phyloP scores from a whole-genome alignment of 192 early-diverging fungal species.

The Backusella tarrabulga region DNA sequence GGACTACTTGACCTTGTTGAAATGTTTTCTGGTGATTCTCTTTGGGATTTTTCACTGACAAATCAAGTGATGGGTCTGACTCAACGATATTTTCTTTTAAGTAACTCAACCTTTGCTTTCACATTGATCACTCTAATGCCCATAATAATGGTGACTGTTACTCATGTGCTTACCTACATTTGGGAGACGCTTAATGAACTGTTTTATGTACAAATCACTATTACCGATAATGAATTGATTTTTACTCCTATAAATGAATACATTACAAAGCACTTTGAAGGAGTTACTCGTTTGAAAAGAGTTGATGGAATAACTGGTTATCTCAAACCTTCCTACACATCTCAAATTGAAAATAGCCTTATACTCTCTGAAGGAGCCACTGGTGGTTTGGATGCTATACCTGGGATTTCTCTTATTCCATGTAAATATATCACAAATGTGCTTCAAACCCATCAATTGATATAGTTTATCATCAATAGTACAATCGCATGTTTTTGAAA shows the following conservation, averaged over 20 bases:
- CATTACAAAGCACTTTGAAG: not conserved
- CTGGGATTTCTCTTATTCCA: slow-evolving; percentile 12
- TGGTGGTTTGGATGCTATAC: not conserved
- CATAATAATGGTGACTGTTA: no score
- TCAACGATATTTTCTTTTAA: no score
- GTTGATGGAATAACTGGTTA: not conserved
- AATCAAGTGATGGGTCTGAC: no score
- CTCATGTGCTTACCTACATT: no score
- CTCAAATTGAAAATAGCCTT: not conserved
- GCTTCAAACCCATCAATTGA: no score
- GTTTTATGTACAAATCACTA: slow-evolving; percentile 10
- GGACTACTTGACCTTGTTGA: no score
- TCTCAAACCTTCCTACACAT: not conserved
- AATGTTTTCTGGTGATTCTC: no score
- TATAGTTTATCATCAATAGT: not conserved
- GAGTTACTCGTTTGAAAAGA: not conserved
- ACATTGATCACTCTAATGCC: no score
- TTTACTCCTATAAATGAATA: slow-evolving; percentile 14
- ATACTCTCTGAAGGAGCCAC: not conserved
- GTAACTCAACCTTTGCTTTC: no score
- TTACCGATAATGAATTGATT: slow-evolving; percentile 12
- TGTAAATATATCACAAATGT: not conserved
- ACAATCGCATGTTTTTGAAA: not conserved
- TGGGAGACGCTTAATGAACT: not conserved
- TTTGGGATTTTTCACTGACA: no score